Evolutionary conservation across 2,329 filamentous ascomycete species (phyloP).

Genomic region (Pleurostoma richardsiae): DNA sequence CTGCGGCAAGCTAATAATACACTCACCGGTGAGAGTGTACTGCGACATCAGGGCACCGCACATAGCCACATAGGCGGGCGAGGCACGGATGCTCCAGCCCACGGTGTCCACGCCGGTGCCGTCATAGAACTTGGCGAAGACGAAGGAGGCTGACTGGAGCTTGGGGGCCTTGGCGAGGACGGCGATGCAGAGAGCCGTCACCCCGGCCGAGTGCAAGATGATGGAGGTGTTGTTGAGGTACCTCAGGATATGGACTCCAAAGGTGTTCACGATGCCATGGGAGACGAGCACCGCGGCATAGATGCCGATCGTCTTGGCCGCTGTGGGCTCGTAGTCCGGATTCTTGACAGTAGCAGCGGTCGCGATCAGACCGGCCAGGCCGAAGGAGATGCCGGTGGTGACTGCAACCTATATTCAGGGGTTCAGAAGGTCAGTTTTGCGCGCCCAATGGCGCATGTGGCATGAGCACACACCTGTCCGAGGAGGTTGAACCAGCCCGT

Average conservation of each 20-base stretch:
- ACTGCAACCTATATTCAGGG: constrained; percentile 24
- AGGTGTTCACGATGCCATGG: constrained; percentile 51
- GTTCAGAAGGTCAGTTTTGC: not conserved
- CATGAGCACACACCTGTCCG: constrained; percentile 19
- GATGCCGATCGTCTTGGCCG: constrained; percentile 50
- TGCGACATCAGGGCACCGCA: constrained; percentile 50
- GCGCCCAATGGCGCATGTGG: not conserved
- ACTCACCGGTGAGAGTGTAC: constrained; percentile 25
- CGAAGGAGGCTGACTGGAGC: constrained; percentile 48
- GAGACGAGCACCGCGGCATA: constrained; percentile 51
- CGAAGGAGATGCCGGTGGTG: constrained; percentile 35
- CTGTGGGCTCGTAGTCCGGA: constrained; percentile 30
- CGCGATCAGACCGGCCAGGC: constrained; percentile 29
- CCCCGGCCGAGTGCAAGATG: constrained; percentile 46
- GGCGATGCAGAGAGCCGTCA: constrained; percentile 47
- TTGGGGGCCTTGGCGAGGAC: constrained; percentile 52
- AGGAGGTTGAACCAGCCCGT: constrained; percentile 37
- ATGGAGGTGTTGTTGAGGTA: constrained; percentile 55
- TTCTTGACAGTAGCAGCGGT: constrained; percentile 30
- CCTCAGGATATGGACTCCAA: constrained; percentile 49
- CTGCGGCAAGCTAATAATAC: no score
- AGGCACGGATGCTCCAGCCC: constrained; percentile 49
- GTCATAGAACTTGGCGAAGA: constrained; percentile 48
- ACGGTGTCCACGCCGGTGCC: constrained; percentile 40
- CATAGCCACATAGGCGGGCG: constrained; percentile 47